Evolutionary conservation across 176 grass and related monocot species (phyloP).

Genomic region (Oropetium thomaeum): DNA sequence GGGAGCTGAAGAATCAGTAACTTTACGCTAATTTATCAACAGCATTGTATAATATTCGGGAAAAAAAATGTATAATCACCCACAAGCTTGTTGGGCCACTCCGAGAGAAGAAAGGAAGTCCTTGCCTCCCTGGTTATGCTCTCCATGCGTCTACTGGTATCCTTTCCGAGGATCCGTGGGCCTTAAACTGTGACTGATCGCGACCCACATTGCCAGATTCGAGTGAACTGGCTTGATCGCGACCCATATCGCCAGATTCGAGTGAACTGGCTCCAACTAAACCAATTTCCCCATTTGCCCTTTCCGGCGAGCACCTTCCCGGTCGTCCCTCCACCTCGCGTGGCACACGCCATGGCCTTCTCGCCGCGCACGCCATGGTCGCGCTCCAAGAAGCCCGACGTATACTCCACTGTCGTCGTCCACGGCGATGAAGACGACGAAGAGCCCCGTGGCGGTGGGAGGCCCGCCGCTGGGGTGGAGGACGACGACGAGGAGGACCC

Average conservation of each 20-base stretch:
- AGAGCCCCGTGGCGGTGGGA: background rate
- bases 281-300: conserved; percentile 34
- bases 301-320: conserved; percentile 45
- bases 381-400: conserved; percentile 54
- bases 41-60: too few relatives aligned
- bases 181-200: too few relatives aligned
- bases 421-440: conserved; percentile 52
- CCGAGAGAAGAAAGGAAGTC: too few relatives aligned
- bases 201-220: conserved; percentile 28
- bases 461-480: conserved; percentile 17
- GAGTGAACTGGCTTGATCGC: conserved; percentile 39
- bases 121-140: too few relatives aligned
- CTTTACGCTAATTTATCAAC: too few relatives aligned
- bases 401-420: conserved; percentile 89
- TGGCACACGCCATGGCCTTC: conserved; percentile 60
- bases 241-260: conserved; percentile 29
- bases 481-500: conserved; percentile 66
- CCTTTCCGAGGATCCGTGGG: too few relatives aligned
- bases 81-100: too few relatives aligned
- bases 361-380: conserved; percentile 67
- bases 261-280: conserved; percentile 51
- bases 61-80: too few relatives aligned
- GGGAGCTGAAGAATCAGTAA: too few relatives aligned
- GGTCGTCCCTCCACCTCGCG: conserved; percentile 35
- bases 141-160: too few relatives aligned